phyloP scores from a whole-genome alignment of 768 basidiomycete genomes.

The Pisolithus sp. region DNA sequence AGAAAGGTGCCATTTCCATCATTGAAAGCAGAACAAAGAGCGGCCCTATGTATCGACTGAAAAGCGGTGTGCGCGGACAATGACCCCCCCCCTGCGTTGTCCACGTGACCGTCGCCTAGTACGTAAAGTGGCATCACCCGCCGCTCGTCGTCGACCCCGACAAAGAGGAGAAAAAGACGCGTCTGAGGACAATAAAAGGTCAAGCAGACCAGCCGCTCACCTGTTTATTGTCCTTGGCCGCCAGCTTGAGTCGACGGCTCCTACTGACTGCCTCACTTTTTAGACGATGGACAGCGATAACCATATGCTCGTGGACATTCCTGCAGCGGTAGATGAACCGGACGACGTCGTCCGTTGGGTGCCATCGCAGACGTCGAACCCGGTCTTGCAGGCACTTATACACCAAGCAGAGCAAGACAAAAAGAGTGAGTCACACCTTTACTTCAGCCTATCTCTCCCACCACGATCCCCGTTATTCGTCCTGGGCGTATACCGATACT shows the following conservation, averaged over 20 bases:
- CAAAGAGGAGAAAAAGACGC: background rate
- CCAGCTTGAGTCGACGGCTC: background rate
- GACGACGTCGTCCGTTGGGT: slow-evolving; percentile 20
- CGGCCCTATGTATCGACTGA: too few species aligned
- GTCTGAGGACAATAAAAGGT: background rate
- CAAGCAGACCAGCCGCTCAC: background rate
- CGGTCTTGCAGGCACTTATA: slow-evolving; percentile 19
- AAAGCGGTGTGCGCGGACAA: too few species aligned
- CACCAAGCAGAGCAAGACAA: slow-evolving; percentile 22
- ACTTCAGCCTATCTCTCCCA: background rate
- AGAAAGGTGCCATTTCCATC: too few species aligned
- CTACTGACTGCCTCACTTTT: background rate
- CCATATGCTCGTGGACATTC: slow-evolving; percentile 10
- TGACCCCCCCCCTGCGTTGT: too few species aligned
- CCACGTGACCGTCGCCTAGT: slow-evolving; percentile 3
- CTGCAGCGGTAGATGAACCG: slow-evolving; percentile 4
- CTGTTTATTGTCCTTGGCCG: background rate
- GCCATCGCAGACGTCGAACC: slow-evolving; percentile 19
- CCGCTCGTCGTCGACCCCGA: background rate
- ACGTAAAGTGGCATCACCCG: background rate
- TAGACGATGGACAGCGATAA: slow-evolving; percentile 3
- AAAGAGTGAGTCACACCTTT: slow-evolving; percentile 9
- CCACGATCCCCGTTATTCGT: background rate
- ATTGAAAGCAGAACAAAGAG: too few species aligned
- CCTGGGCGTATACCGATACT: background rate